Evolutionary conservation across 2,329 filamentous ascomycete genomes (phyloP), one percentile per base, ranked within the genome.

Genomic region (Iodosphaeria phyllophila): DNA sequence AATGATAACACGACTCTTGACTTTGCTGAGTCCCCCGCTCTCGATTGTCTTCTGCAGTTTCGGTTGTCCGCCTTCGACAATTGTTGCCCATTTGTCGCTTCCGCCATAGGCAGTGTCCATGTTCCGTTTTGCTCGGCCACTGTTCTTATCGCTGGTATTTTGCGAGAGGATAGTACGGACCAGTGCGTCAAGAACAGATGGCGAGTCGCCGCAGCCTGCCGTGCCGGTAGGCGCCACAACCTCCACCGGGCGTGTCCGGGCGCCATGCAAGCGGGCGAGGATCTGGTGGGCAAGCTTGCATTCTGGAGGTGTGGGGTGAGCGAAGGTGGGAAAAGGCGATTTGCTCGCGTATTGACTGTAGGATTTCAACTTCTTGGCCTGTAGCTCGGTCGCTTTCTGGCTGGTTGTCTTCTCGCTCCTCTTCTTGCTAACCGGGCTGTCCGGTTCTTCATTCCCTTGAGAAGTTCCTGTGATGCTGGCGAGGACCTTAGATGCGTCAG

Each of bases 1-100:
- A 34, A 83, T 66, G 35, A 86, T 78, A 35, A 72, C 67, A 29
- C 64, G 71, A 39, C 69, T 76, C 47, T 86, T 89, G n/a, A 66
- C 57, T 18, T 64, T 62, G 9, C 70, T 73, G 2, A 86, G 53
- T 0, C 79, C 79, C 16, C 78, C 79, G 13, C 58, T 58, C 42
- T 69, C 68, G 39, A 84, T 83, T 0, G 76, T 66, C 35, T 69
- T 56, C 30, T 56, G 47, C 5, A 61, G 43, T 33, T 45, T 48
- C 9, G 41, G 32, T 20, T 43, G 42, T 0, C 56, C 53, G 18
- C 54, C 55, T 2, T 30, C 31, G 5, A 39, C 51, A 25, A 61
- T 53, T 18, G 38, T 44, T 0, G 44, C 48, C 56, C 56, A 61
- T 15, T 41, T 38, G 30, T 56, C 51, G 35, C 46, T 51, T 16